Evolutionary conservation across 441 rosid species (phyloP).

Genomic region (Rhodomyrtus psidioides): DNA sequence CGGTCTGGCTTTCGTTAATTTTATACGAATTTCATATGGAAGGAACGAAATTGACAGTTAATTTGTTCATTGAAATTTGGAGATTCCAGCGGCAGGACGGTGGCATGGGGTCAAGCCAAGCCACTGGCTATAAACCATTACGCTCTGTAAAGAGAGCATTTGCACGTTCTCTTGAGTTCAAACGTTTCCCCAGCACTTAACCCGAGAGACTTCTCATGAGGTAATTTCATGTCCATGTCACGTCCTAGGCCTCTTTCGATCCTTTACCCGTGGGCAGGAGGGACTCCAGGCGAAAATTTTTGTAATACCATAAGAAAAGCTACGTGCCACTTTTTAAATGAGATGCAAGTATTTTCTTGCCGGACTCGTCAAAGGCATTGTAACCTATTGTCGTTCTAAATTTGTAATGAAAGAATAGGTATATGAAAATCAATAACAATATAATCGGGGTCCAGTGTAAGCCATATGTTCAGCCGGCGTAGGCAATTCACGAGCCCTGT

Average conservation of each 20-base stretch:
- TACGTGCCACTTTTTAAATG: neutral
- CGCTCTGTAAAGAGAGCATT: no score
- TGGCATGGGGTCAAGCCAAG: neutral
- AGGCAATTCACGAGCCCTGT: neutral
- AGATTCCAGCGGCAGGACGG: neutral
- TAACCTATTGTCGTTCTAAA: neutral
- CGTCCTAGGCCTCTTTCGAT: neutral
- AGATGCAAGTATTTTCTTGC: neutral
- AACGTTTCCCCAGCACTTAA: neutral
- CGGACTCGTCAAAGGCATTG: neutral
- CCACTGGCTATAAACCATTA: neutral
- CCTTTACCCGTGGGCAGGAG: neutral
- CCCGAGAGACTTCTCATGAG: neutral
- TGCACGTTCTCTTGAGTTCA: no score
- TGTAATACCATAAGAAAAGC: neutral
- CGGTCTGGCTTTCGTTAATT: neutral
- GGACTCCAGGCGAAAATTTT: neutral
- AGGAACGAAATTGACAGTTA: neutral
- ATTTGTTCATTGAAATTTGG: neutral
- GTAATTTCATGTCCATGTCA: neutral
- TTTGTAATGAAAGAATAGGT: neutral
- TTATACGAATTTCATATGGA: neutral
- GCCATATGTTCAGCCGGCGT: neutral
- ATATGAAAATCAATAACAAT: neutral
- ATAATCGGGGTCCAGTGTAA: neutral